Evolutionary conservation across 768 basidiomycete species (phyloP).

Genomic region (Suillus plorans): DNA sequence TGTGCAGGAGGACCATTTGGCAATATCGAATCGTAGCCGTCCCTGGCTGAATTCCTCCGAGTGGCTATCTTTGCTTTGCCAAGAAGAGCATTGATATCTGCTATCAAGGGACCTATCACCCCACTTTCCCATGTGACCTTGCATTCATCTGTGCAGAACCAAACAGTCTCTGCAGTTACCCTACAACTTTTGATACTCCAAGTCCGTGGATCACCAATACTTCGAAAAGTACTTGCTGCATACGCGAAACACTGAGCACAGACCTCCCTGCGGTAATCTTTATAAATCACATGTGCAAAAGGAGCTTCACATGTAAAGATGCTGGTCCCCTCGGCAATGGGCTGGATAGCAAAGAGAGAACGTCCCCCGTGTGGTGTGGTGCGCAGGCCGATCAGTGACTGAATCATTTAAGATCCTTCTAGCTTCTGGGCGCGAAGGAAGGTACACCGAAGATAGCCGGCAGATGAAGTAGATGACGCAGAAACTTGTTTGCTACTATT

Average conservation of each 20-base stretch:
- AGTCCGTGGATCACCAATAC: conserved; percentile 28
- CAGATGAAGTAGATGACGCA: background rate
- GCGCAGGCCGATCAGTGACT: conserved; percentile 16
- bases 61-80: conserved; percentile 33
- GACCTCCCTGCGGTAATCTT: conserved; percentile 64
- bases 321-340: conserved; percentile 42
- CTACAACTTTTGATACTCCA: conserved; percentile 44
- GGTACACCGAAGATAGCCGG: background rate
- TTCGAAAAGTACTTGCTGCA: conserved; percentile 29
- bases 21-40: conserved; percentile 2
- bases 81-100: conserved; percentile 34
- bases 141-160: conserved; percentile 58
- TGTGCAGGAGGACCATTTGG: conserved; percentile 11
- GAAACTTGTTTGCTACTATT: background rate
- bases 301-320: conserved; percentile 48
- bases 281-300: conserved; percentile 58
- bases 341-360: conserved; percentile 46
- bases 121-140: conserved; percentile 42
- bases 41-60: conserved; percentile 25
- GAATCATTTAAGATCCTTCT: background rate
- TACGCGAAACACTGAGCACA: conserved; percentile 67
- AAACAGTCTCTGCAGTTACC: conserved; percentile 41
- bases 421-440: background rate
- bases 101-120: conserved; percentile 30
- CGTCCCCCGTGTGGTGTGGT: conserved; percentile 51